phyloP scores from a whole-genome alignment of 257 asterid species.

The Solanum infundibuliforme region DNA sequence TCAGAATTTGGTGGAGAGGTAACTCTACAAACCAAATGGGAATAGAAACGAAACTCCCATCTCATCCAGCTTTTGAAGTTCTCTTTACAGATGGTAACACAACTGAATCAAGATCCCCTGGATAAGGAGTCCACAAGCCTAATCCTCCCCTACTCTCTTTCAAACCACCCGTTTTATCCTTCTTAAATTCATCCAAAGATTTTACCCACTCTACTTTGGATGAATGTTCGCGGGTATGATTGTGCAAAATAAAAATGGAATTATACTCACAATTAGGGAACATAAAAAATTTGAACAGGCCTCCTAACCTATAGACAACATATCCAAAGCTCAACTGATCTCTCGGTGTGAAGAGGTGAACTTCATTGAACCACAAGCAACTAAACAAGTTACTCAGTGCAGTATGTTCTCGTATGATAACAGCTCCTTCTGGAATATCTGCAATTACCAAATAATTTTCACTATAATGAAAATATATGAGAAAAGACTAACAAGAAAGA shows the following conservation, averaged over 20 bases:
- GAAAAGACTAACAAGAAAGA: neutral
- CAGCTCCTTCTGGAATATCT: slow-evolving; percentile 99
- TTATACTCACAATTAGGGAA: slow-evolving; percentile 94
- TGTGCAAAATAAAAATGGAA: slow-evolving; percentile 69
- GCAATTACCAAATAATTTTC: slow-evolving; percentile 5
- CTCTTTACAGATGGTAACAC: slow-evolving; percentile 70
- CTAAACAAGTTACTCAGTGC: slow-evolving; percentile 69
- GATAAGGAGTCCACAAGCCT: slow-evolving; percentile 91
- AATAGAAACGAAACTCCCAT: neutral
- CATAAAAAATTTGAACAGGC: slow-evolving; percentile 58
- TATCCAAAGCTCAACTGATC: slow-evolving; percentile 98
- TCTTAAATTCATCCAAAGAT: slow-evolving; percentile 53
- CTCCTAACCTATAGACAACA: slow-evolving; percentile 67
- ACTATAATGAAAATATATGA: neutral
- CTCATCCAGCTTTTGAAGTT: slow-evolving; percentile 87
- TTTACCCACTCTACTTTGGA: slow-evolving; percentile 96
- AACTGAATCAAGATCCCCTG: slow-evolving; percentile 63
- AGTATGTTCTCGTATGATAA: slow-evolving; percentile 86
- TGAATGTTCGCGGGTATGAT: slow-evolving; percentile 87
- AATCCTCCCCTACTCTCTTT: slow-evolving; percentile 90
- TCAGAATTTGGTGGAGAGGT: neutral
- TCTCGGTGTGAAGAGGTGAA: slow-evolving; percentile 85
- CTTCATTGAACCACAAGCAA: slow-evolving; percentile 99
- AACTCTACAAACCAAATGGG: neutral
- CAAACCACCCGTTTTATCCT: slow-evolving; percentile 50